Base-by-base conservation (phyloP, 352 stramenopile genomes). In the Phytophthora pluvialis region DNA sequence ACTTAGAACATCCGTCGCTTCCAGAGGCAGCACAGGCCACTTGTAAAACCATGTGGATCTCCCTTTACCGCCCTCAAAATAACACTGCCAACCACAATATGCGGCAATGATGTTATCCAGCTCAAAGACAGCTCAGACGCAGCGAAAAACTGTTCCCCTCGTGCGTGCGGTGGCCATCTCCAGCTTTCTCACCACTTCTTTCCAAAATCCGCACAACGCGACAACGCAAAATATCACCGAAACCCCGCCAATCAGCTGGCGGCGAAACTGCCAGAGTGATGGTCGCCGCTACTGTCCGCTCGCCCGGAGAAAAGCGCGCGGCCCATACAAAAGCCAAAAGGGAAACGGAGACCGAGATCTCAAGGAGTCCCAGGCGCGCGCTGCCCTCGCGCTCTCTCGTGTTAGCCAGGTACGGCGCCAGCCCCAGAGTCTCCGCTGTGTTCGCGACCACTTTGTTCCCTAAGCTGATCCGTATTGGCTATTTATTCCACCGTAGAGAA, bases 281-380 rank as follows among this genome's bases (percentile, higher is more conserved):
- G 26, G 60, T 61, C 42, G 36, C 46, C 26, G 32, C 42, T 53
- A 66, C 39, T 57, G 46, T 49, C 46, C 40, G 32, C 47, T 46
- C 47, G 48, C 31, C 28, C 12, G 18, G n/a, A 32, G 29, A 29
- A 29, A 32, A 49, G 36, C 29, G 16, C 64, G 18, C 48, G 3
- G 46, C 21, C 33, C 43, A 67, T 67, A 67, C 59, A 67, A 67
- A 67, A 52, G 16, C 21, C 21, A 50, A 67, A 59, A 72, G 25
- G 44, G 28, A 64, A 57, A 26, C 21, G 28, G 36, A 57, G 43
- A 21, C 44, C n/a, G 49, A 67, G 49, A 61, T 67, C 48, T 67
- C 36, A 35, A 52, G 43, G 43, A 49, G 43, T 8, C 33, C 9
- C 10, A 32, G 32, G 47, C 46, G 47, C 47, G 26, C 35, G 35